These are phyloP conservation scores for Aspergillus kassunensis DNA, from an alignment of 495 filamentous ascomycete genomes.

Conservation along the genomic window DNA sequence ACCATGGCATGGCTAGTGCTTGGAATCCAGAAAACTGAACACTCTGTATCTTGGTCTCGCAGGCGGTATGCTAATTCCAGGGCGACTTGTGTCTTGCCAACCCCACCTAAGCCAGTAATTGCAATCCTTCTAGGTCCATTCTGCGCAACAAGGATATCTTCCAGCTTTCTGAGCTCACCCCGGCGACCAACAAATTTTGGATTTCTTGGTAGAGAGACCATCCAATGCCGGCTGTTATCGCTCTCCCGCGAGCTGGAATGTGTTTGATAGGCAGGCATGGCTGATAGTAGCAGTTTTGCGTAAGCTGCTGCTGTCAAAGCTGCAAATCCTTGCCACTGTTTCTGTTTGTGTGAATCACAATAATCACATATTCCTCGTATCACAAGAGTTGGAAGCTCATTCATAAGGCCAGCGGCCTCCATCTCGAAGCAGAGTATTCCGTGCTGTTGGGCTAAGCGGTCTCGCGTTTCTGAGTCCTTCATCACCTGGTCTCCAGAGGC, in stretches of 20 bases:
- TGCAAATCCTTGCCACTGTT: no score
- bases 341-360: no score
- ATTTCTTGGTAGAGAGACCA: no score
- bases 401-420: slow-evolving; percentile 19
- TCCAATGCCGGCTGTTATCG: no score
- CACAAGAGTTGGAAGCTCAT: no score
- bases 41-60: slow-evolving; percentile 23
- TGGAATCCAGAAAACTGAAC: not conserved
- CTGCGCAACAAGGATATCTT: no score
- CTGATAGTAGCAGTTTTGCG: slow-evolving; percentile 23
- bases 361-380: no score
- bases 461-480: slow-evolving; percentile 5
- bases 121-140: slow-evolving; percentile 16
- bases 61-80: slow-evolving; percentile 29
- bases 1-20: not conserved
- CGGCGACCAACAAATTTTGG: no score
- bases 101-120: slow-evolving; percentile 35
- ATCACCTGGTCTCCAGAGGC: slow-evolving; percentile 19
- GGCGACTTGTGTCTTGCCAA: slow-evolving; percentile 42
- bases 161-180: no score
- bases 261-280: slow-evolving; percentile 4
- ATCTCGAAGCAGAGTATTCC: slow-evolving; percentile 42
- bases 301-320: slow-evolving; percentile 28
- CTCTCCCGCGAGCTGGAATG: no score
- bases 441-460: slow-evolving; percentile 14